A percentile compares a stretch with the other conserved stretches of the same genome.
Evolutionary conservation across 2,329 filamentous ascomycete species (phyloP).

Genomic region (Nemania serpens): DNA sequence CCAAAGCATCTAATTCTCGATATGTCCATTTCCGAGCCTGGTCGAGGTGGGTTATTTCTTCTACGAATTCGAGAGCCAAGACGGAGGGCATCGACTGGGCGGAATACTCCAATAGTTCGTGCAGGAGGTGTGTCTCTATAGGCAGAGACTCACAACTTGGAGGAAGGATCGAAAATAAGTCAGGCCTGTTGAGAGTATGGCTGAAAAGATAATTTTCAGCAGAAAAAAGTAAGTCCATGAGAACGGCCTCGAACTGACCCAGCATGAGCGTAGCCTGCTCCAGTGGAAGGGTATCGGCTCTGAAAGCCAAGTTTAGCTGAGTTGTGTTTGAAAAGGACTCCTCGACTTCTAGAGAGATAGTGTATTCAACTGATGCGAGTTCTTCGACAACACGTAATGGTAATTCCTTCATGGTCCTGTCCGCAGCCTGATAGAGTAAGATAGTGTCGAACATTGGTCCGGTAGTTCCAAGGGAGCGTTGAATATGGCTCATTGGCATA

Average conservation of each 20-base stretch:
- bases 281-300: conserved; percentile 65
- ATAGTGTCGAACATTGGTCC: conserved; percentile 80
- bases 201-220: conserved; percentile 49
- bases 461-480: conserved; percentile 70
- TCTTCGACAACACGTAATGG: conserved; percentile 69
- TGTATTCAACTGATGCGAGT: conserved; percentile 73
- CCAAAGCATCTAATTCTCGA: conserved; percentile 68
- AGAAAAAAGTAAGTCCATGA: conserved; percentile 62
- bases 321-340: conserved; percentile 55
- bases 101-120: conserved; percentile 76
- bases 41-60: conserved; percentile 53
- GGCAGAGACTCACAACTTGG: conserved; percentile 62
- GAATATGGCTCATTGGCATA: conserved; percentile 71
- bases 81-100: conserved; percentile 61
- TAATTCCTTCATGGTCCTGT: conserved; percentile 30
- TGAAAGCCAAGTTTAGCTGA: conserved; percentile 68
- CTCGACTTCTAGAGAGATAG: conserved; percentile 80
- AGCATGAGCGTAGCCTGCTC: conserved; percentile 72
- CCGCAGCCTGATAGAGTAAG: conserved; percentile 76
- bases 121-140: conserved; percentile 65
- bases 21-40: conserved; percentile 72
- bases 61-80: conserved; percentile 76
- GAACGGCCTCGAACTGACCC: conserved; percentile 69
- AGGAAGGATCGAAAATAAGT: conserved; percentile 68
- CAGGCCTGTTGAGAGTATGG: conserved; percentile 40